Evolutionary conservation across 495 filamentous ascomycete species (phyloP), one percentile per base, ranked within the genome.

Genomic region (Apodospora peruviana): DNA sequence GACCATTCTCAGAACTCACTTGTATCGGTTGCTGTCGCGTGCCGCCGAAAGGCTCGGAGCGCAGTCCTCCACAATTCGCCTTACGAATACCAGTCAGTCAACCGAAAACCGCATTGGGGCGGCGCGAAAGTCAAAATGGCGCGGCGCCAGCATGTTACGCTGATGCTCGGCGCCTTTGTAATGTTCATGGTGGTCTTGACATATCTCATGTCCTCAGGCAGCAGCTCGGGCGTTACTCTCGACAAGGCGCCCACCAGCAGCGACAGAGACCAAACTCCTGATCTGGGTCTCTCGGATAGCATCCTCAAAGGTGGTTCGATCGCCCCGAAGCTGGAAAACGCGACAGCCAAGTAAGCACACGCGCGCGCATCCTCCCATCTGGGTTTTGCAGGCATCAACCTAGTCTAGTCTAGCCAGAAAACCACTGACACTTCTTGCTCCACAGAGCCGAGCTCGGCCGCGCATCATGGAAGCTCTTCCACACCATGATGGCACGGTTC

Each of bases 401-500:
- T 42, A 24, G n/a, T 23, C 7, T 35, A 2, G 36, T 22, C 56
- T 58, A 40, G 60, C 53, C 25, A 19, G n/a, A n/a, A 9, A 20
- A 41, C 39, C 24, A 38, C 36, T n/a, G 16, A 38, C 8, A 9
- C 49, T 38, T 14, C 40, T 12, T 23, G 40, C 20, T 10, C n/a
- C n/a, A 2, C 57, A 91, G 87, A 70, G 91, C 87, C 42, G 89
- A 95, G 70, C 77, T 95, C 16, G 91, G 91, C 50, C 85, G 88
- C 56, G 83, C 90, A 21, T 83, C 87, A 18, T 95, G 89, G 91
- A 90, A 91, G 60, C 82, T 95, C 55, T 81, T 98, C 59, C 93
- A 98, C 68, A 98, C 94, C 1, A 93, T 88, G 65, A 89, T 97
- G 79, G 86, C 89, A 29, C 84, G 90, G 46, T 98, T 91, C 69